Evolutionary conservation across 1,139 yeast species (phyloP).

Genomic region (Candida glucosophila): DNA sequence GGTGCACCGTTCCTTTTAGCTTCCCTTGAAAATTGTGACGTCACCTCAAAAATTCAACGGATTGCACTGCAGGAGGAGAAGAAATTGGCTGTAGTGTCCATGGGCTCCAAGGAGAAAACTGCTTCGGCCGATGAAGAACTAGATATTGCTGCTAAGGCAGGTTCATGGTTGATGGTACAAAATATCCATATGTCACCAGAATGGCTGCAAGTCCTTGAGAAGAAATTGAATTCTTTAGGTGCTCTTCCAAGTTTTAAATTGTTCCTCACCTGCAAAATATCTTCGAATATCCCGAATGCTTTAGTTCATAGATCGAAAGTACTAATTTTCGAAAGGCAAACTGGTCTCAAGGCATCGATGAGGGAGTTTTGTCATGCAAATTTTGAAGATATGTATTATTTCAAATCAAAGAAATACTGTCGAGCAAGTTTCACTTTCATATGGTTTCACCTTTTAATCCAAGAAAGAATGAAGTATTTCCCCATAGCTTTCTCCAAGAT

Average conservation of each 20-base stretch:
- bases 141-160: constrained; percentile 32
- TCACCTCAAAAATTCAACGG: constrained; percentile 45
- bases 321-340: constrained; percentile 50
- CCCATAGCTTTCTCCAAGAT: constrained; percentile 55
- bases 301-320: constrained; percentile 46
- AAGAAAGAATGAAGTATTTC: constrained; percentile 49
- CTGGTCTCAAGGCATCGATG: constrained; percentile 49
- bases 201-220: constrained; percentile 54
- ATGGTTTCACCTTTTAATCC: constrained; percentile 64
- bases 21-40: constrained; percentile 59
- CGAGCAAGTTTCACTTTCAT: constrained; percentile 47
- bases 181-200: constrained; percentile 64
- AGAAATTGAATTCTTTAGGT: constrained; percentile 23
- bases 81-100: constrained; percentile 42
- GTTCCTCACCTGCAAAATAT: constrained; percentile 51
- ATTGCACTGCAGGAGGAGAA: constrained; percentile 23
- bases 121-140: constrained; percentile 49
- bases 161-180: constrained; percentile 67
- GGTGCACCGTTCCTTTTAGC: constrained; percentile 43
- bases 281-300: constrained; percentile 41
- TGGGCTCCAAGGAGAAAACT: constrained; percentile 71
- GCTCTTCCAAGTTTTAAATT: constrained; percentile 32
- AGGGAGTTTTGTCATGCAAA: constrained; percentile 30
- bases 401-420: constrained; percentile 34
- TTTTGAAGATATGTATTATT: constrained; percentile 7